A percentile compares a stretch with the other conserved stretches of the same genome.
phyloP scores from a whole-genome alignment of 2,329 filamentous ascomycete species.

The Exutisphaerella laricina region DNA sequence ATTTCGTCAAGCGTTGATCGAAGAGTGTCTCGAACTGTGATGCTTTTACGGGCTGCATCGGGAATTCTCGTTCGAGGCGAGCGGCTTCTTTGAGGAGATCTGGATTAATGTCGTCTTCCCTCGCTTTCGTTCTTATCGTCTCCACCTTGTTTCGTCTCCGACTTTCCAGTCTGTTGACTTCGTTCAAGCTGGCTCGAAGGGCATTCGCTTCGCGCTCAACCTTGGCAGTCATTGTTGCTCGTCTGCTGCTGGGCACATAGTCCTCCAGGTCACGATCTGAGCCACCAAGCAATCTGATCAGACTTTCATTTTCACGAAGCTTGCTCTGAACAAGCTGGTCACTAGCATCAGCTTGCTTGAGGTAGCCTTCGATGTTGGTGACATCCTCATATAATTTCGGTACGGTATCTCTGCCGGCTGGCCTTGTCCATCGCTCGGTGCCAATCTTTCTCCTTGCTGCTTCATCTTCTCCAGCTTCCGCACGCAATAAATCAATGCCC shows the following conservation, averaged over 20 bases:
- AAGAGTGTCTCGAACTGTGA: constrained; percentile 92
- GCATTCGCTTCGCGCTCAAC: constrained; percentile 73
- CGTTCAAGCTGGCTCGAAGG: constrained; percentile 75
- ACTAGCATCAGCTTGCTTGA: constrained; percentile 63
- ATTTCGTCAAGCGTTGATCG: constrained; percentile 71
- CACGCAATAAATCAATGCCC: constrained; percentile 68
- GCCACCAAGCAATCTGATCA: constrained; percentile 70
- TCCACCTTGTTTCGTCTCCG: constrained; percentile 75
- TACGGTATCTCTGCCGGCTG: constrained; percentile 63
- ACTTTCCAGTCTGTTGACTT: constrained; percentile 76
- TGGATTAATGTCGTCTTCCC: constrained; percentile 77
- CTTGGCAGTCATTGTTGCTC: constrained; percentile 70
- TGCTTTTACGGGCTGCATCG: constrained; percentile 75
- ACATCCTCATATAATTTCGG: constrained; percentile 68
- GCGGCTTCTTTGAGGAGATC: constrained; percentile 79
- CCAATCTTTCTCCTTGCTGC: constrained; percentile 71
- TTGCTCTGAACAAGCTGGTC: constrained; percentile 71
- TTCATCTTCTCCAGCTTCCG: constrained; percentile 80
- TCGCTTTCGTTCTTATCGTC: constrained; percentile 68
- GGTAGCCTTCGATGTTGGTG: constrained; percentile 78
- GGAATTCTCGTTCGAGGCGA: constrained; percentile 77
- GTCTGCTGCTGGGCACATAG: constrained; percentile 79
- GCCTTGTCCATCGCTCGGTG: constrained; percentile 76
- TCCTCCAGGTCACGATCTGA: constrained; percentile 77
- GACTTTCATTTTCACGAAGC: constrained; percentile 66